Conservation (phyloP, 1,284 basidiomycete species). For the Lignosus rhinocerotis region DNA sequence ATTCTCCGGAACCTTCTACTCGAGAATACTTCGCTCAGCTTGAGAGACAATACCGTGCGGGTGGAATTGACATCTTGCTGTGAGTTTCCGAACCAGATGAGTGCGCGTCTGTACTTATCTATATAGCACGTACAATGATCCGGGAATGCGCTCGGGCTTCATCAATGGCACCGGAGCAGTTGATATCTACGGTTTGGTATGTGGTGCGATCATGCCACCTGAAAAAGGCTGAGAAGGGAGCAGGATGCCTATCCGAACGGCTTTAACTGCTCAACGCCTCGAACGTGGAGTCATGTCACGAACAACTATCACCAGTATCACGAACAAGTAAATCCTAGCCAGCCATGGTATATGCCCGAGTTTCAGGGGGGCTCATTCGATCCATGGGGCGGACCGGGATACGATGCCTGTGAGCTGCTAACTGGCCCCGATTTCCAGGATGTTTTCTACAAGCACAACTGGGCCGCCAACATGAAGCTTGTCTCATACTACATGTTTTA, state of each 20-base stretch:
- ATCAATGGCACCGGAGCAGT: conserved; percentile 66
- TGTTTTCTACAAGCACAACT: conserved; percentile 73
- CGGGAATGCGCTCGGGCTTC: conserved; percentile 58
- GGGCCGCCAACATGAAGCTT: conserved; percentile 76
- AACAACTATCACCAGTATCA: conserved; percentile 64
- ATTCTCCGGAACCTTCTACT: conserved; percentile 49
- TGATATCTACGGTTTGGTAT: conserved; percentile 52
- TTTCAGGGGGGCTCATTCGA: conserved; percentile 63
- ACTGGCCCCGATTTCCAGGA: conserved; percentile 73
- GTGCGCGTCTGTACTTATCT: background rate
- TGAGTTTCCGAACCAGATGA: conserved; percentile 7
- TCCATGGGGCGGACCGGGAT: conserved; percentile 71
- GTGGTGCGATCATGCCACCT: background rate
- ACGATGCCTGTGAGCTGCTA: conserved; percentile 51
- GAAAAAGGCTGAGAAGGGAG: background rate
- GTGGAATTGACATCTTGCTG: conserved; percentile 66
- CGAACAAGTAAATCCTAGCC: conserved; percentile 51
- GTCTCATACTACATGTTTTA: conserved; percentile 82
- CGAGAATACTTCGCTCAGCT: conserved; percentile 71
- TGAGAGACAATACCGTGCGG: conserved; percentile 53
- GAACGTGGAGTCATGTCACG: conserved; percentile 56
- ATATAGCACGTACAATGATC: conserved; percentile 65
- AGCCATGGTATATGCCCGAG: conserved; percentile 68
- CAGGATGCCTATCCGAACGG: conserved; percentile 70
- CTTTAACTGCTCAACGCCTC: conserved; percentile 72